Conservation (phyloP, 768 basidiomycete genomes). For the Fomitopsis pulvina region DNA sequence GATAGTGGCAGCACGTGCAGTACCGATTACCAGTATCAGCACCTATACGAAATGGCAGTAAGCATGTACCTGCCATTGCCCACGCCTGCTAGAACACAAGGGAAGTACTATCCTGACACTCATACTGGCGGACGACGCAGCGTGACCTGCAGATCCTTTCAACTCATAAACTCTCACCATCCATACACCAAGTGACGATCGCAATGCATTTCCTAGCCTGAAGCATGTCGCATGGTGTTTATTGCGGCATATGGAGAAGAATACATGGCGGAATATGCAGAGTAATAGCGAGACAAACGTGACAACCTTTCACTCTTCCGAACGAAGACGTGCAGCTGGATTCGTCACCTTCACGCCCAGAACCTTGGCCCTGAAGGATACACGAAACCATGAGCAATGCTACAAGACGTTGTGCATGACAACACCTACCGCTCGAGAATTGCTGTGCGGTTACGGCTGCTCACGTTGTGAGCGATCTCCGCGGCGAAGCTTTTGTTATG, state of each 20-base stretch:
- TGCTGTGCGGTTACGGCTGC: constrained; percentile 87
- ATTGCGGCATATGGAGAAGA: constrained; percentile 43
- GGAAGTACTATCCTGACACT: too few relatives aligned
- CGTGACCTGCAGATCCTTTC: too few relatives aligned
- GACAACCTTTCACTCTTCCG: constrained; percentile 66
- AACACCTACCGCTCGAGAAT: constrained; percentile 75
- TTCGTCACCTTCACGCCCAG: constrained; percentile 94
- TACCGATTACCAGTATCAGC: too few relatives aligned
- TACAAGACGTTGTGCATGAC: neutral
- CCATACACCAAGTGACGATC: neutral
- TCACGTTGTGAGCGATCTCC: constrained; percentile 94
- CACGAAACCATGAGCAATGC: neutral
- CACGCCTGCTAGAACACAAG: too few relatives aligned
- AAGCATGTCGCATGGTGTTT: constrained; percentile 36
- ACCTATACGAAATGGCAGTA: too few relatives aligned
- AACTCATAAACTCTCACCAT: too few relatives aligned
- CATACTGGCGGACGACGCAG: too few relatives aligned
- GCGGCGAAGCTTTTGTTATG: constrained; percentile 96
- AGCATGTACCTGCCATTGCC: too few relatives aligned
- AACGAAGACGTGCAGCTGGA: constrained; percentile 84
- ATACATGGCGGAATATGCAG: constrained; percentile 42
- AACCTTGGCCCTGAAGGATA: constrained; percentile 59
- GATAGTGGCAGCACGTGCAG: too few relatives aligned
- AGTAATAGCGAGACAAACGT: constrained; percentile 32
- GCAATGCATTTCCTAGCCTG: neutral